A percentile compares a stretch with the other conserved stretches of the same genome.
Evolutionary conservation across 129 eudicot genomes (phyloP).

Genomic region (Ambrosia trifida): DNA sequence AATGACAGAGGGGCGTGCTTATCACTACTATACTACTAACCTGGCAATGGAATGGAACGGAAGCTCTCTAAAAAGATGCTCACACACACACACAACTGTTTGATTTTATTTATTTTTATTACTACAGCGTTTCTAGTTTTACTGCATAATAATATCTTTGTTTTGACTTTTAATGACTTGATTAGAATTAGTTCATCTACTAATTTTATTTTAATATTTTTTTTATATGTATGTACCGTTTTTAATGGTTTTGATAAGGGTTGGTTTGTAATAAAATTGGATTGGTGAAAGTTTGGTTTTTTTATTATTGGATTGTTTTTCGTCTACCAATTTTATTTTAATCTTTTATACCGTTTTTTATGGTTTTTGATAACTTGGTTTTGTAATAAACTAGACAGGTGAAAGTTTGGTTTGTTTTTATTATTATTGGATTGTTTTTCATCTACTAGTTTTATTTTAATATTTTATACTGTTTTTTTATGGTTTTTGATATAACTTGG

Average conservation of each 20-base stretch:
- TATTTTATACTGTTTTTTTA: neutral
- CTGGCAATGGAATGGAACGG: constrained; percentile 32
- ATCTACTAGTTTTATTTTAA: no score
- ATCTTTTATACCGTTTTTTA: no score
- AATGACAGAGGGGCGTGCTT: constrained; percentile 85
- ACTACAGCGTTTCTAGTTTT: constrained; percentile 22
- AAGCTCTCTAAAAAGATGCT: constrained; percentile 29
- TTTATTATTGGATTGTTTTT: no score
- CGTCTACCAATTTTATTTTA: no score
- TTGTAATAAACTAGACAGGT: no score
- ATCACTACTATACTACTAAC: constrained; percentile 50
- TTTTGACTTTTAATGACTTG: constrained; percentile 20
- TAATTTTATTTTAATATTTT: neutral
- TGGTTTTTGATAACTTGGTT: no score
- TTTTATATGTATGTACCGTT: no score
- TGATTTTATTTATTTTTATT: neutral
- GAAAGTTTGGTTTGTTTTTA: no score
- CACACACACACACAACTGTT: constrained; percentile 32
- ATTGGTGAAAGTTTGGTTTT: no score
- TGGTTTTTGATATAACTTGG: neutral
- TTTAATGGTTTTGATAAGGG: no score
- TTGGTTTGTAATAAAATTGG: no score
- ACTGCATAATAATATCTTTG: neutral
- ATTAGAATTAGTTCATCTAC: neutral
- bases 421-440: no score